Base-by-base conservation (phyloP, 225 moss, liverwort and hornwort species). In the Pseudisothecium myosuroides region DNA sequence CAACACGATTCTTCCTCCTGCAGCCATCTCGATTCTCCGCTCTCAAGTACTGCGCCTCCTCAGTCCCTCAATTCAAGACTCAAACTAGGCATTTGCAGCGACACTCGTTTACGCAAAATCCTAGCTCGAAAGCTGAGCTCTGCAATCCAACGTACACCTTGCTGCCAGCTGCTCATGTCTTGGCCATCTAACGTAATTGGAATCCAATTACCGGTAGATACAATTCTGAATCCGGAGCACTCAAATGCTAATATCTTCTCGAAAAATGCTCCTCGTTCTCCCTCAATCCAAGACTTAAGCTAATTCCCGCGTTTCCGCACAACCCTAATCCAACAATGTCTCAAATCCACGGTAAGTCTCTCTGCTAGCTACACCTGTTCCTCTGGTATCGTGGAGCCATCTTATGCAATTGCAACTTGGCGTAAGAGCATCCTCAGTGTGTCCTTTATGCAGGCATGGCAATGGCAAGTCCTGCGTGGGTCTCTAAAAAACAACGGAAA, bases 1-100 rank as follows among this genome's bases (percentile, higher is more conserved):
- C 31, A 99, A 88, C 62, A 95, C 88, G 28, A 95, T 83, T 43
- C 96, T 89, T 56, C 85, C n/a, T 80, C 91, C 85, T 27, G 83
- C 90, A 27, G 91, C 88, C 88, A 88, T 88, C 43, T 34, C 63
- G 47, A 60, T 54, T 36, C 62, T 84, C 59, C 80, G n/a, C 68
- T 54, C 68, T 32, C 32, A 26, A 66, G 32, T 50, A 56, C 32
- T 45, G 23, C n/a, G 6, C 58, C 27, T 61, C 27, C 75, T n/a
- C 84, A 58, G 23, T 72, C 64, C 64, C 83, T 37, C 41, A 67
- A 52, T 62, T 69, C n/a, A 56, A 67, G 20, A 54, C 60, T 39
- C 86, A 65, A 27, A 56, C 62, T 28, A 17, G 24, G 36, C 36
- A 34, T 9, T 64, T 16, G 64, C 47, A 47, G 79, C 52, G 16